These are phyloP conservation scores for Aureobasidium zeae DNA, from an alignment of 2,329 filamentous ascomycete genomes.

Conservation along the genomic window DNA sequence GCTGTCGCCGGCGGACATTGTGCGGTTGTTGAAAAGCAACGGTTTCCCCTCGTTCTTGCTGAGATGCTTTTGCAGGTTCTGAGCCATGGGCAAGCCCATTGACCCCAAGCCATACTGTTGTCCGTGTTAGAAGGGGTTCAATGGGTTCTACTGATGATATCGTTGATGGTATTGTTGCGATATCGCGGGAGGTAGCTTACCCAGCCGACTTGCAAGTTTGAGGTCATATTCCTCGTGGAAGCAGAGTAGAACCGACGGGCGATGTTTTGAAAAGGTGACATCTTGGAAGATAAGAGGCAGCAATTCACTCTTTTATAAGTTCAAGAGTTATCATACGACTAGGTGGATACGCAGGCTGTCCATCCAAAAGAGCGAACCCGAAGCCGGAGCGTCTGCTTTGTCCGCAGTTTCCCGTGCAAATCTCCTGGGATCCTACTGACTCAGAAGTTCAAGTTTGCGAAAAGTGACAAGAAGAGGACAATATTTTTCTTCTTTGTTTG, in stretches of 20 bases:
- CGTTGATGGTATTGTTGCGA: neutral
- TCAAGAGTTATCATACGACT: too few relatives aligned
- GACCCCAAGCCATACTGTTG: conserved; percentile 33
- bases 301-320: conserved; percentile 7
- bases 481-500: too few relatives aligned
- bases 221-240: conserved; percentile 1
- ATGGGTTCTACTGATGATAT: too few relatives aligned
- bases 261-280: neutral
- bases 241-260: conserved; percentile 7
- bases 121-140: too few relatives aligned
- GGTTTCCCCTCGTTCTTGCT: conserved; percentile 11
- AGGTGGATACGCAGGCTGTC: too few relatives aligned
- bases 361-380: too few relatives aligned
- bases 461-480: neutral
- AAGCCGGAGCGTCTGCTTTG: conserved; percentile 7
- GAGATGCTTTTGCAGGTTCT: conserved; percentile 35
- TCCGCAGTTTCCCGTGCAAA: conserved; percentile 5
- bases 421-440: conserved; percentile 3
- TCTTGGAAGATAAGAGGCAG: neutral
- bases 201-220: conserved; percentile 14
- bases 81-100: conserved; percentile 38
- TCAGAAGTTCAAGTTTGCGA: conserved; percentile 8
- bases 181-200: conserved; percentile 4
- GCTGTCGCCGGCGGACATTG: conserved; percentile 10
- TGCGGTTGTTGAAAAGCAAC: conserved; percentile 15